Evolutionary conservation across 805 yeast species (phyloP).

Genomic region (Kodamaea nitidulidarum): DNA sequence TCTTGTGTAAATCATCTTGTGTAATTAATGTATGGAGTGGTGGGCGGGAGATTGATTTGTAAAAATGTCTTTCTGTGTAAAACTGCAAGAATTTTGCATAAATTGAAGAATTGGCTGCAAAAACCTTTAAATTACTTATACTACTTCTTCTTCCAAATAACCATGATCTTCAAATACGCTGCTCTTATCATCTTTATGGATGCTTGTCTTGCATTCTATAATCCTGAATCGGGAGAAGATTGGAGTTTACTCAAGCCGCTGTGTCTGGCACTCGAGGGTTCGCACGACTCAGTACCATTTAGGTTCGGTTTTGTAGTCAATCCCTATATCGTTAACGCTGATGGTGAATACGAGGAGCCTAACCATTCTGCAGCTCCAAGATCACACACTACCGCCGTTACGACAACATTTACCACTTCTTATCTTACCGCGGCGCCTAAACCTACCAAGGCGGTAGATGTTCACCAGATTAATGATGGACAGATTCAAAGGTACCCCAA

Average conservation of each 20-base stretch:
- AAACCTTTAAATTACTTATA: background rate
- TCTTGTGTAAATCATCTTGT: no score
- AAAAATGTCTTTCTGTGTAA: background rate
- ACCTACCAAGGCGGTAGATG: conserved; percentile 20
- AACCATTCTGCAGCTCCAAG: conserved; percentile 10
- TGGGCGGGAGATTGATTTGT: no score
- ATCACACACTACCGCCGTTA: conserved; percentile 8
- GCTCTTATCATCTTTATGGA: conserved; percentile 1
- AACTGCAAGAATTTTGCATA: background rate
- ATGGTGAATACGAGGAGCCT: conserved; percentile 21
- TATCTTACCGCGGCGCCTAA: conserved; percentile 19
- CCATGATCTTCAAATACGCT: conserved; percentile 1
- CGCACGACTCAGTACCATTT: conserved; percentile 27
- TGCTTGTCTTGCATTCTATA: conserved; percentile 14
- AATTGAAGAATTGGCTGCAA: background rate
- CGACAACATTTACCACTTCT: conserved; percentile 12
- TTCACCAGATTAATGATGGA: conserved; percentile 27
- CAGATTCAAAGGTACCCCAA: conserved; percentile 21
- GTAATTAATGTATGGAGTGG: no score
- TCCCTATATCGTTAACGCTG: conserved; percentile 19
- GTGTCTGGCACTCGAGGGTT: conserved; percentile 12
- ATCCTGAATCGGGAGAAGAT: conserved; percentile 31
- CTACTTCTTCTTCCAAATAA: background rate
- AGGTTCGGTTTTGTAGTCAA: conserved; percentile 34
- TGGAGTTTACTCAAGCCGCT: conserved; percentile 33